Evolutionary conservation across 192 early-diverging fungal genomes (phyloP).

Genomic region (Coemansia pectinata): DNA sequence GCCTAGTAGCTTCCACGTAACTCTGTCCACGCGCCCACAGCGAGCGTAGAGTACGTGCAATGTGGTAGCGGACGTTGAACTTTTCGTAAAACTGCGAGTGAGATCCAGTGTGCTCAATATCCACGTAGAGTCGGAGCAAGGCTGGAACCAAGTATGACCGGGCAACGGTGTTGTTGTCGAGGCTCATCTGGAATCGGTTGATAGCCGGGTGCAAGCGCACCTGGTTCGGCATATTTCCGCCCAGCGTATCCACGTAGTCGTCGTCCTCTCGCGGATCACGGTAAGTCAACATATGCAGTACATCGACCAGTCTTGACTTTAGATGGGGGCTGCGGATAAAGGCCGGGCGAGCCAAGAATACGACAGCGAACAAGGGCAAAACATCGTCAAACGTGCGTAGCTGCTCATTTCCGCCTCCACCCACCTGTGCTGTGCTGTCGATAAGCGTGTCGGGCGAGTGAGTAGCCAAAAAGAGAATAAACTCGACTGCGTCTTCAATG

Average conservation of each 20-base stretch:
- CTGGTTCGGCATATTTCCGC: slow-evolving; percentile 68
- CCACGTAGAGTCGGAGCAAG: slow-evolving; percentile 92
- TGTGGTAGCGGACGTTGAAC: slow-evolving; percentile 97
- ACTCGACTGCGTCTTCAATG: slow-evolving; percentile 79
- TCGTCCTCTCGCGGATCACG: slow-evolving; percentile 38
- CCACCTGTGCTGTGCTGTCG: slow-evolving; percentile 37
- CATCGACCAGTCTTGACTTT: slow-evolving; percentile 92
- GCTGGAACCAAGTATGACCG: slow-evolving; percentile 76
- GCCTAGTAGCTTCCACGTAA: slow-evolving; percentile 35
- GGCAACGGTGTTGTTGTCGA: slow-evolving; percentile 77
- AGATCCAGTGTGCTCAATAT: slow-evolving; percentile 92
- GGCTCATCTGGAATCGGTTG: slow-evolving; percentile 44
- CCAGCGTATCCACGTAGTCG: slow-evolving; percentile 68
- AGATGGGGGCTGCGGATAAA: slow-evolving; percentile 95
- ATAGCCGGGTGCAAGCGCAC: slow-evolving; percentile 63
- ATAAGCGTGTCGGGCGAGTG: slow-evolving; percentile 39
- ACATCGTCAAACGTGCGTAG: slow-evolving; percentile 53
- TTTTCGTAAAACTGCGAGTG: slow-evolving; percentile 98
- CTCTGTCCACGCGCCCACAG: slow-evolving; percentile 43
- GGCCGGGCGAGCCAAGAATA: slow-evolving; percentile 72
- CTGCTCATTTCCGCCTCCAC: slow-evolving; percentile 15
- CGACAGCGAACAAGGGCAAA: slow-evolving; percentile 68
- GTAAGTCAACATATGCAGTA: slow-evolving; percentile 55
- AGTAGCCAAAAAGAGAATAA: slow-evolving; percentile 34
- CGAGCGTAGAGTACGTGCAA: slow-evolving; percentile 83